Conservation (phyloP, 257 asterid genomes). For the Echites panduratus region DNA sequence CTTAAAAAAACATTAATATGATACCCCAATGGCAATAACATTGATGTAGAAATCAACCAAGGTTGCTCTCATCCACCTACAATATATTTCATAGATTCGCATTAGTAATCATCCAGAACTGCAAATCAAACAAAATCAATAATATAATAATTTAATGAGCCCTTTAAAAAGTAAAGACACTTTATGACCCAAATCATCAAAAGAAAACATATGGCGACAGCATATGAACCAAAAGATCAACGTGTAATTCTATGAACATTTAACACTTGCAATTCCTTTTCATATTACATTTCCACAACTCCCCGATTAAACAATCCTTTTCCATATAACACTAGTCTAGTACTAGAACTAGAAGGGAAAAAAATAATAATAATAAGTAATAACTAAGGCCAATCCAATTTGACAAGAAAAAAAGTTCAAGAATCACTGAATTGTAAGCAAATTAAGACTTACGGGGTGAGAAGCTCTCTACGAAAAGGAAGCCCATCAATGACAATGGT, state of each 20-base stretch:
- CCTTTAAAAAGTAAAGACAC: no score
- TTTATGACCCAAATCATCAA: no score
- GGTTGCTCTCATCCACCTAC: slow-evolving; percentile 84
- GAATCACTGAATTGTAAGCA: background rate
- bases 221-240: background rate
- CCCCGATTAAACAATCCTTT: background rate
- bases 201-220: background rate
- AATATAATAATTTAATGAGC: background rate
- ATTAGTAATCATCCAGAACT: background rate
- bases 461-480: slow-evolving; percentile 69
- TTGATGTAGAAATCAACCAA: slow-evolving; percentile 65
- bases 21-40: slow-evolving; percentile 53
- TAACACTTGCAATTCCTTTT: background rate
- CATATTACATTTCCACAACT: background rate
- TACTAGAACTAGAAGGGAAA: background rate
- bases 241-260: background rate
- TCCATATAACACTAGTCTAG: no score
- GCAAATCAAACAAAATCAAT: background rate
- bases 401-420: background rate
- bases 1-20: slow-evolving; percentile 13
- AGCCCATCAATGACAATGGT: slow-evolving; percentile 61
- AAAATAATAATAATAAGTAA: no score
- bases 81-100: slow-evolving; percentile 8
- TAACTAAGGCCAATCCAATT: background rate
- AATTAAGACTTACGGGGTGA: slow-evolving; percentile 52